Conservation (phyloP, 768 basidiomycete genomes). For the Rhizopogon sp. region DNA sequence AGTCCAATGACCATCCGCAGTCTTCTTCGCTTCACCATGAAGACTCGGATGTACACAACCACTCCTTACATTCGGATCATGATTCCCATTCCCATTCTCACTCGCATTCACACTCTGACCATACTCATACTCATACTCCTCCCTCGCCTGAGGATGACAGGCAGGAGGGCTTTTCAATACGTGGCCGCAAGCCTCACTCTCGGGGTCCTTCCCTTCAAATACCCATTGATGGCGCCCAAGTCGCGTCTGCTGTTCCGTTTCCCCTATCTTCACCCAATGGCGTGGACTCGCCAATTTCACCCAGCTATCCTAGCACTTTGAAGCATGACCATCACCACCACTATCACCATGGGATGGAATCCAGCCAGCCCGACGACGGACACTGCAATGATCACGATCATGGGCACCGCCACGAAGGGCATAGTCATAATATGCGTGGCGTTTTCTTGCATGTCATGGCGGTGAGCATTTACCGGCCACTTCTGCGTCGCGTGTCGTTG, state of each 20-base stretch:
- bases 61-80: conserved; percentile 20
- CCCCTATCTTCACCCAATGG: conserved; percentile 18
- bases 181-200: conserved; percentile 32
- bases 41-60: conserved; percentile 14
- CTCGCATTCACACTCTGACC: conserved; percentile 11
- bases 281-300: conserved; percentile 55
- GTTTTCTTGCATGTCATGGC: conserved; percentile 98
- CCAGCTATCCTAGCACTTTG: conserved; percentile 50
- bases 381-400: conserved; percentile 51
- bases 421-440: conserved; percentile 98
- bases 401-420: conserved; percentile 64
- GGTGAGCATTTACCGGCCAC: conserved; percentile 38
- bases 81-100: conserved; percentile 12
- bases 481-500: background rate
- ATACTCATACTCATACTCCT: conserved; percentile 11
- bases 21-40: conserved; percentile 18
- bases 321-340: conserved; percentile 42
- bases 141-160: conserved; percentile 1
- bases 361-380: conserved; percentile 27
- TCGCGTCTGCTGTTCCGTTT: conserved; percentile 20
- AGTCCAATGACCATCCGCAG: conserved; percentile 17
- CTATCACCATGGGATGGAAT: conserved; percentile 15
- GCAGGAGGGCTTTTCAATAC: conserved; percentile 12
- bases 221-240: conserved; percentile 17
- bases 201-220: conserved; percentile 37